Percentiles rank a stretch among this genome's conserved stretches.
Conservation (phyloP, 805 yeast genomes). For the Pichia nanzhaoensis region DNA sequence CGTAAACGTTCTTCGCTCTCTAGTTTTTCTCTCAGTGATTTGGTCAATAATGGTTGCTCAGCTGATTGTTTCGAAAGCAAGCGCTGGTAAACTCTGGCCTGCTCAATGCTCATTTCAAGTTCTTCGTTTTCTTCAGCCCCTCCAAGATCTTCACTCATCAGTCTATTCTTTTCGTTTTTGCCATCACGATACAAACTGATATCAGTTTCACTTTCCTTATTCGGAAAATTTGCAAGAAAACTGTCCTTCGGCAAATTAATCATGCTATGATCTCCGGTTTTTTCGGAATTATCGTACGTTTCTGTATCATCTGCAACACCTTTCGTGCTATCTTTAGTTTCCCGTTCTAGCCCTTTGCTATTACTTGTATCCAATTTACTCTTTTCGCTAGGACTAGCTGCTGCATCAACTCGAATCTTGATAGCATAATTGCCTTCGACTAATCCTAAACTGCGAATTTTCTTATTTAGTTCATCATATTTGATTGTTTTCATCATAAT, state of each 20-base stretch:
- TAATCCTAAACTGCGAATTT: background rate
- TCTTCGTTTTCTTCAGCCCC: slow-evolving; percentile 30
- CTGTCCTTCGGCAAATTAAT: too few relatives aligned
- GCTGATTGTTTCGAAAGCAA: slow-evolving; percentile 40
- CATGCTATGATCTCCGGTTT: too few relatives aligned
- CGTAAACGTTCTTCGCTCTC: slow-evolving; percentile 17
- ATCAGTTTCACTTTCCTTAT: too few relatives aligned
- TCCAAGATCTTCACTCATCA: background rate
- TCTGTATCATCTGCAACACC: too few relatives aligned
- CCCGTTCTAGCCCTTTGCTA: too few relatives aligned
- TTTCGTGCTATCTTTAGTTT: too few relatives aligned
- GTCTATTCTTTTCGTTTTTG: background rate
- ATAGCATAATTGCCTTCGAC: slow-evolving; percentile 7
- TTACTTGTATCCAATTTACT: background rate
- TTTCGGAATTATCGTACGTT: too few relatives aligned
- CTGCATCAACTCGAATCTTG: background rate
- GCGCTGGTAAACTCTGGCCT: slow-evolving; percentile 48
- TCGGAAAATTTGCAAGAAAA: too few relatives aligned
- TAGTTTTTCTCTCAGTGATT: slow-evolving; percentile 30
- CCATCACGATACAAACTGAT: too few relatives aligned
- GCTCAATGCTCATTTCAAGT: slow-evolving; percentile 44
- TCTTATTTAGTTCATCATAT: background rate
- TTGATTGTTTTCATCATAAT: slow-evolving; percentile 1
- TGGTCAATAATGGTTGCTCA: slow-evolving; percentile 27
- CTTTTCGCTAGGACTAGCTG: too few relatives aligned